These are phyloP conservation scores for Thalassiosira mediterranea DNA, from an alignment of 352 stramenopile genomes.

Conservation along the genomic window DNA sequence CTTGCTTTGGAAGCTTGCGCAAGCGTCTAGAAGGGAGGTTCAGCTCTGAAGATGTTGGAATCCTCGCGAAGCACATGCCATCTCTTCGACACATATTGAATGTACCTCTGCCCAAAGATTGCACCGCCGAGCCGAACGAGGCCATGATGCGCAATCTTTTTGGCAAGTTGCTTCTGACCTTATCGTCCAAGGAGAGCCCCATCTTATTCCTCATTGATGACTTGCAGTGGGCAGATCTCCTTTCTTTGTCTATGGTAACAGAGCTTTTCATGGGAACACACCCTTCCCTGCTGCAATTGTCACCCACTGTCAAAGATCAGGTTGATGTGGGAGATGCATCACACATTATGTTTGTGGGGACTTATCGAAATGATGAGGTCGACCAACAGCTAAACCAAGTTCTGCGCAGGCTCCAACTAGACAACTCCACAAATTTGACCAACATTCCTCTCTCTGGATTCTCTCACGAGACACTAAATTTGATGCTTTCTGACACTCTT, in stretches of 20 bases:
- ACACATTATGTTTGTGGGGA: too few species aligned
- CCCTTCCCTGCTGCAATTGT: too few species aligned
- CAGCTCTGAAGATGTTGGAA: background rate
- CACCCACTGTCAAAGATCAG: too few species aligned
- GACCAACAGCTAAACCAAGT: too few species aligned
- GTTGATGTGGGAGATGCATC: too few species aligned
- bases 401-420: too few species aligned
- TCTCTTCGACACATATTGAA: slow-evolving; percentile 2
- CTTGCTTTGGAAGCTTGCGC: too few species aligned
- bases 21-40: slow-evolving; percentile 4
- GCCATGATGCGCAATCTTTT: slow-evolving; percentile 14
- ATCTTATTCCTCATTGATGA: slow-evolving; percentile 51
- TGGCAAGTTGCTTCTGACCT: slow-evolving; percentile 2
- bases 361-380: too few species aligned
- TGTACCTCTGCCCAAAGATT: background rate
- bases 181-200: slow-evolving; percentile 4
- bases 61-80: slow-evolving; percentile 20
- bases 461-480: slow-evolving; percentile 23
- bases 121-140: background rate
- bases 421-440: too few species aligned
- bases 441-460: too few species aligned
- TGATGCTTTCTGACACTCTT: slow-evolving; percentile 33
- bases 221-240: slow-evolving; percentile 47
- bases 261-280: too few species aligned
- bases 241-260: slow-evolving; percentile 21